phyloP scores from a whole-genome alignment of 2,329 filamentous ascomycete genomes.

The Paracamarosporium sp. region DNA sequence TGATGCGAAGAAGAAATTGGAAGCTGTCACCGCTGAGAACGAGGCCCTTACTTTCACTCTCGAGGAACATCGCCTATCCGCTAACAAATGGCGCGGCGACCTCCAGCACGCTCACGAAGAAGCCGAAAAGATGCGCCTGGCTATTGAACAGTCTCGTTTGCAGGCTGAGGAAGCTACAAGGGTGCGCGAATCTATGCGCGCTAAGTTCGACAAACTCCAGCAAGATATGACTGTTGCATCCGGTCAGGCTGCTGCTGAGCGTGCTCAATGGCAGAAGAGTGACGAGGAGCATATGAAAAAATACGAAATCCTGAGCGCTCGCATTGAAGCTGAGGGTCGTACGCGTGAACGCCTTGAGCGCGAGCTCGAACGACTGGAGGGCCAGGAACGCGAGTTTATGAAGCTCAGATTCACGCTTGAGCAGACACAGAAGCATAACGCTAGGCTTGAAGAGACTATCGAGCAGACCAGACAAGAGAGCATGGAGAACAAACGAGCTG shows the following conservation, averaged over 20 bases:
- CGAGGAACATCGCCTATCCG: constrained; percentile 68
- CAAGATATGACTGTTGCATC: constrained; percentile 83
- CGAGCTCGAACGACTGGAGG: constrained; percentile 54
- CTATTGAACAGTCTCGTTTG: constrained; percentile 74
- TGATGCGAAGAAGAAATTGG: constrained; percentile 59
- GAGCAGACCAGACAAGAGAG: constrained; percentile 67
- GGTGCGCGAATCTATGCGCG: constrained; percentile 81
- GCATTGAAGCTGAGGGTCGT: constrained; percentile 54
- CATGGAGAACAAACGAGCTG: constrained; percentile 72
- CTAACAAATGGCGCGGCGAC: constrained; percentile 65
- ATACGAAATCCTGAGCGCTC: constrained; percentile 61
- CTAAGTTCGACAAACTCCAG: constrained; percentile 84
- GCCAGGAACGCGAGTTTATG: constrained; percentile 75
- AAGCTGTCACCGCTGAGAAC: constrained; percentile 65
- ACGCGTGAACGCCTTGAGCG: constrained; percentile 54
- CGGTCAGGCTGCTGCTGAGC: constrained; percentile 82
- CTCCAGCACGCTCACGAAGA: constrained; percentile 58
- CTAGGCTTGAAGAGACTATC: constrained; percentile 68
- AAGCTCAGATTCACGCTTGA: constrained; percentile 79
- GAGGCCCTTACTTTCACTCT: constrained; percentile 66
- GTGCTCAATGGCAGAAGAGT: constrained; percentile 75
- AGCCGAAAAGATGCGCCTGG: constrained; percentile 74
- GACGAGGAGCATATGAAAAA: constrained; percentile 64
- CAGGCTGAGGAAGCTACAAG: constrained; percentile 88
- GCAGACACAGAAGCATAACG: constrained; percentile 63